Evolutionary conservation across 257 asterid species (phyloP), one percentile per base, ranked within the genome.

Genomic region (Coffea eugenioides): DNA sequence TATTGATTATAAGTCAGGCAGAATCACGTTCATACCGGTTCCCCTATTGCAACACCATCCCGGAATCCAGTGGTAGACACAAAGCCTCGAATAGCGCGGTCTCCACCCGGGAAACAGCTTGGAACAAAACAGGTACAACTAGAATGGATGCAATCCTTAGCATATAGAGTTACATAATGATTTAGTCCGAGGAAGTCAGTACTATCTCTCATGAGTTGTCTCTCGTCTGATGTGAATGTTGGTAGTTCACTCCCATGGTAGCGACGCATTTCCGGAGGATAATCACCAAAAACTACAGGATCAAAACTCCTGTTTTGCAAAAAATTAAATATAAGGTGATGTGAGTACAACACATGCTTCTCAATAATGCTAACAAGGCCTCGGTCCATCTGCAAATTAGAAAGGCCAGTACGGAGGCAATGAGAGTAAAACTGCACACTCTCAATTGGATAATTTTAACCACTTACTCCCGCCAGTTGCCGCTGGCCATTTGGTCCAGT

Each of bases 171-270:
- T 74, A 86, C 84, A 48, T 95, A 95, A 34, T 92, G 97, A 84
- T 95, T 95, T 73, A 95, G 76, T 73, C 99, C 99, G 2, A 95
- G 84, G 76, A 90, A 93, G 78, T 95, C 98, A n/a, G 83, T 80
- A 57, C 97, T 92, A 13, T 86, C 87, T 69, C 79, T 91, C n/a
- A 95, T 59, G 65, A 86, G 84, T 13, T 20, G 21, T 36, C 34
- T 81, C 74, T 92, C 98, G n/a, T 92, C 90, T 8, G 76, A 39
- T 45, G 97, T 83, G 84, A 95, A 95, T 7, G 4, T 83, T 0
- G 92, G 97, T 14, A 95, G 69, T 23, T 91, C 87, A 48, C 62
- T 73, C 70, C 91, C 88, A 23, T 82, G 92, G 76, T 82, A 82
- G 34, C 54, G 83, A 76, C 76, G 86, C 97, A 95, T 92, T 81